Conservation (phyloP, 2,329 filamentous ascomycete species). For the Emmonsiellopsis sp. region DNA sequence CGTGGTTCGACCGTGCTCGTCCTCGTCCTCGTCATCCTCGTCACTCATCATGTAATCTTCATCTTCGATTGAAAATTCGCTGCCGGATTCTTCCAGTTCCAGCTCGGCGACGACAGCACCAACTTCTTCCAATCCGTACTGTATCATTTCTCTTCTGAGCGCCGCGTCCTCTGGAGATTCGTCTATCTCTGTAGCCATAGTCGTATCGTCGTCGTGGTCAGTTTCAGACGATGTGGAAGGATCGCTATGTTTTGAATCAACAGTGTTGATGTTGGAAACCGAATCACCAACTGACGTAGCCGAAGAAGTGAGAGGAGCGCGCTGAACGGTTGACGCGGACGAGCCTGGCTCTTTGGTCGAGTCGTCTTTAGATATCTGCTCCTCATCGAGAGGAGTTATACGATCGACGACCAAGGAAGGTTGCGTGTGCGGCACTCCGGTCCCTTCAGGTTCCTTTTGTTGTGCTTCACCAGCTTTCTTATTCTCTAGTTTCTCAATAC, state of each 20-base stretch:
- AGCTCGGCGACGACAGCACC: slow-evolving; percentile 88
- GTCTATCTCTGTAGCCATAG: slow-evolving; percentile 57
- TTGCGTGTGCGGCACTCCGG: no score
- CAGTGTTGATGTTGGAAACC: slow-evolving; percentile 1
- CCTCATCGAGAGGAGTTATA: not conserved
- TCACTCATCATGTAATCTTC: slow-evolving; percentile 46
- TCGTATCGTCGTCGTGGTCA: slow-evolving; percentile 4
- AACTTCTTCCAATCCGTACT: slow-evolving; percentile 80
- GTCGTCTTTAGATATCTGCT: not conserved
- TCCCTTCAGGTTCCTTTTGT: slow-evolving; percentile 3
- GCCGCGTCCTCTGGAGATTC: slow-evolving; percentile 74
- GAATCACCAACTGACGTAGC: not conserved
- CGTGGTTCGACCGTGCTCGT: slow-evolving; percentile 66
- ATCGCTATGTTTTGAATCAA: slow-evolving; percentile 1
- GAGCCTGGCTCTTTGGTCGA: not conserved
- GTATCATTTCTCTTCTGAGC: slow-evolving; percentile 77
- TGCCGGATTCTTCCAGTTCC: slow-evolving; percentile 60
- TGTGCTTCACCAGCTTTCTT: slow-evolving; percentile 9
- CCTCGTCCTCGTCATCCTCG: slow-evolving; percentile 53
- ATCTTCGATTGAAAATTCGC: slow-evolving; percentile 43
- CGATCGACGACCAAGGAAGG: not conserved
- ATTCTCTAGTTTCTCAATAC: slow-evolving; percentile 44
- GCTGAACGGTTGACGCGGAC: not conserved
- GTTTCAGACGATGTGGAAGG: not conserved
- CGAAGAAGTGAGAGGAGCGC: not conserved